Base-by-base conservation (phyloP, 2,329 filamentous ascomycete species). In the Fusarium napiforme region DNA sequence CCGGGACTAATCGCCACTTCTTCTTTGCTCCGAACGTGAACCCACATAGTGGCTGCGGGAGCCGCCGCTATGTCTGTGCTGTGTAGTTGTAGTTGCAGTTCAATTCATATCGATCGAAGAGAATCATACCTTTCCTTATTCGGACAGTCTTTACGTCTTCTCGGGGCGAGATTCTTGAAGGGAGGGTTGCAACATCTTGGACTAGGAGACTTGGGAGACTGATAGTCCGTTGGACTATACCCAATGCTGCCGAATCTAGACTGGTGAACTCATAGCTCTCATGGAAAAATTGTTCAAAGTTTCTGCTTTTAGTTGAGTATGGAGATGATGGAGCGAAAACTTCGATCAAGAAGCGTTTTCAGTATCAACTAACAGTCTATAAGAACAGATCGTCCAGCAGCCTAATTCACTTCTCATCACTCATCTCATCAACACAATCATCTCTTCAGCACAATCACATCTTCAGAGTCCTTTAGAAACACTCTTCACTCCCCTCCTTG, bases 41-140 rank as follows among this genome's bases (percentile, higher is more conserved):
- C 45, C 21, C 34, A 15, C 49, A 28, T 8, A 40, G 39, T 63
- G 66, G 49, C 64, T 63, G 49, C 66, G 57, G 66, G 57, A 69
- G 49, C 34, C 23, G 21, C 49, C 57, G 49, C 37, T 34, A 19
- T 57, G 39, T 46, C 53, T 57, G 28, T 57, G 39, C 39, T 26
- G 28, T 57, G 39, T 39, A 26, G 39, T 32, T 26, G 36, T 19
- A 55, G 19, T 32, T 32, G 36, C 23, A 55, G 19, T 1, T 5
- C 18, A 10, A 10, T 23, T 23, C 14, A 56, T 11, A 30, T 30
- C 9, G 28, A 37, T 37, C 50, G 9, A 3, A 23, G 23, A 23
- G 23, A 23, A 23, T 23, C 23, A 23, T 23, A 23, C 23, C 23
- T 23, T 23, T 23, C 53, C 39, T 10, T 10, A 23, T 34, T 46